phyloP scores from a whole-genome alignment of 2,329 filamentous ascomycete species.

The Biscogniauxia sp. region DNA sequence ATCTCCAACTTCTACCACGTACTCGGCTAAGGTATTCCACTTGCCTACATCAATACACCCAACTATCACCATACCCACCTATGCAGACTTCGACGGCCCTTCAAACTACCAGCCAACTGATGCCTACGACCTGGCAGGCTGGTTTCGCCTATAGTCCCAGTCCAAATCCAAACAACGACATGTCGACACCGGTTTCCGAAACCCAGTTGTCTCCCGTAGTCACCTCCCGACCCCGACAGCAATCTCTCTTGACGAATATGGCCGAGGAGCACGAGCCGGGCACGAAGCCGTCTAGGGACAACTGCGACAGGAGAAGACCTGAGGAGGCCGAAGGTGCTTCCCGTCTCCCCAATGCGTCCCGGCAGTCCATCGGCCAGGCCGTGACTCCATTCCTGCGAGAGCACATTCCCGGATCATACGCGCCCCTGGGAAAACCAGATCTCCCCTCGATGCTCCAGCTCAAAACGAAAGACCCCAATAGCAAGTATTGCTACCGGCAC shows the following conservation, averaged over 20 bases:
- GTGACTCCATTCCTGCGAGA: slow-evolving; percentile 86
- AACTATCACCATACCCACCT: background rate
- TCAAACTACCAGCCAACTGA: background rate
- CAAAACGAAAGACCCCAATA: slow-evolving; percentile 62
- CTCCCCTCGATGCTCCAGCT: slow-evolving; percentile 38
- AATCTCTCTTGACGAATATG: slow-evolving; percentile 12
- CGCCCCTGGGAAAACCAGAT: slow-evolving; percentile 65
- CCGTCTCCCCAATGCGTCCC: slow-evolving; percentile 56
- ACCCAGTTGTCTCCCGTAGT: background rate
- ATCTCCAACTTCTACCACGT: slow-evolving; percentile 5
- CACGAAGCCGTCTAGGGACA: slow-evolving; percentile 36
- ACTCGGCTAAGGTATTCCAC: too few species aligned
- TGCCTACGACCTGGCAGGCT: background rate
- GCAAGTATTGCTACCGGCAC: slow-evolving; percentile 94
- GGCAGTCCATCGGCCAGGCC: slow-evolving; percentile 70
- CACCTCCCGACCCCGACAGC: slow-evolving; percentile 13
- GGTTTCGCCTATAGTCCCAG: background rate
- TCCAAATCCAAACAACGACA: background rate
- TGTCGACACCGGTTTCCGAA: background rate
- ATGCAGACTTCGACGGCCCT: background rate
- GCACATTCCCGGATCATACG: slow-evolving; percentile 87
- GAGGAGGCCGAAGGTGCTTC: slow-evolving; percentile 49
- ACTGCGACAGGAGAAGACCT: slow-evolving; percentile 50
- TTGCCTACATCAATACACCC: background rate
- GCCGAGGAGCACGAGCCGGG: slow-evolving; percentile 23